Conservation (phyloP, 140 eudicot species). For the Bidens hawaiensis region DNA sequence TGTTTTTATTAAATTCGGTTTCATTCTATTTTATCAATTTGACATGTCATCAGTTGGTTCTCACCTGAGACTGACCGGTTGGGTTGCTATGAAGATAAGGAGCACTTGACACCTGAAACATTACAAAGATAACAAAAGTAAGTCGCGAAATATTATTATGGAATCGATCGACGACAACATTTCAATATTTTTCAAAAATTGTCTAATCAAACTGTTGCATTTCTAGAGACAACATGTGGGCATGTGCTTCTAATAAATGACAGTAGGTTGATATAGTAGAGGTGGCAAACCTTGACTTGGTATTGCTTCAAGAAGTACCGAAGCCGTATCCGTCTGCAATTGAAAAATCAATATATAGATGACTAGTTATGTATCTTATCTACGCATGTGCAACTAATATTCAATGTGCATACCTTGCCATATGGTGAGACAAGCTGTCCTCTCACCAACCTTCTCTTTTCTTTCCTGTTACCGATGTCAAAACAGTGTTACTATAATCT, state of each 20-base stretch:
- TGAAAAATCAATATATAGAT: not conserved
- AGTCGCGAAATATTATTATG: not conserved
- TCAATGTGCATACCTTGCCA: slow-evolving; percentile 70
- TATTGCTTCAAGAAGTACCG: slow-evolving; percentile 86
- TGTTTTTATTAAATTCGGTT: not conserved
- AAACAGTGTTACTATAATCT: not conserved
- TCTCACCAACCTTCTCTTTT: slow-evolving; percentile 80
- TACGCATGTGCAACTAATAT: not conserved
- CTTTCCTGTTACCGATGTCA: slow-evolving; percentile 47
- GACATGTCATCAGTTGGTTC: too few species aligned
- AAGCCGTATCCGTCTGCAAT: slow-evolving; percentile 91
- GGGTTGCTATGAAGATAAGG: slow-evolving; percentile 65
- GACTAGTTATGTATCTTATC: not conserved
- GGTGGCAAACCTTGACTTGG: slow-evolving; percentile 72
- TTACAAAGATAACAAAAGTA: not conserved
- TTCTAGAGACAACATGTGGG: not conserved
- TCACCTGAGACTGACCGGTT: slow-evolving; percentile 44
- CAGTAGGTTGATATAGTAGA: not conserved
- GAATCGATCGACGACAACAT: not conserved
- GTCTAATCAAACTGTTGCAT: not conserved
- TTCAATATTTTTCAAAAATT: not conserved
- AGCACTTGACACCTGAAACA: slow-evolving; percentile 77
- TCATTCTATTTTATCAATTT: not conserved
- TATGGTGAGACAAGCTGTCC: slow-evolving; percentile 86
- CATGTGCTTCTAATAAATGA: not conserved